Evolutionary conservation across 768 basidiomycete species (phyloP), one percentile per base, ranked within the genome.

Genomic region (Lactarius sp.): DNA sequence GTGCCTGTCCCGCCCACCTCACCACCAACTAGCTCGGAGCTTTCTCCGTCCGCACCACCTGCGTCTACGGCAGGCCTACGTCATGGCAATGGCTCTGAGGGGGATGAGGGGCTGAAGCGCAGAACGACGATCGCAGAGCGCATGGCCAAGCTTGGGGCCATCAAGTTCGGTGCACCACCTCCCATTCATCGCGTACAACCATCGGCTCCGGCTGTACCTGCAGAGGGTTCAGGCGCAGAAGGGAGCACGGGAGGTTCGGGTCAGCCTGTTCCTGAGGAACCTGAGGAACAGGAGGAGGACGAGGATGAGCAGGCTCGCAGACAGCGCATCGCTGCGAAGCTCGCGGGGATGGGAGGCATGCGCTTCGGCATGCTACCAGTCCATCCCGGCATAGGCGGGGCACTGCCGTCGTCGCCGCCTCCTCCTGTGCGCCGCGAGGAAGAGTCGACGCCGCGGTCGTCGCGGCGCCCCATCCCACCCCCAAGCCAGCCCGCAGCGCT

Each of bases 131-230:
- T 97, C 42, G 92, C 94, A 1, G 93, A 96, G 62, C 82, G 94
- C n/a, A 95, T 97, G 94, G 94, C 94, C 1, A 92, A 86, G 70
- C 78, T 97, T 0, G 92, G 94, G 16, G 92, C 90, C 3, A 86
- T 96, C 71, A 84, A 82, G 65, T 88, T 94, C 67, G 92, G 92
- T 1, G 85, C 81, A 50, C 87, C 87, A 16, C 83, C 85, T 5
- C 77, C 77, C 2, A 67, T 73, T 0, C 73, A 74, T 0, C 79
- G 76, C 0, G 74, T 73, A 3, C 77, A 75, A 6, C 74, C 77
- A 0, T 73, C 77, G 10, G 65, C 73, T 6, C 70, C 73, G 0
- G 70, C 68, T 0, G 70, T 71, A 12, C 73, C 70, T 9, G 70
- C 67, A 41, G 65, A 65, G 1, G 71, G 69, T 8, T 56, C 49